Conservation (phyloP, 2,329 filamentous ascomycete genomes). For the Paraconiothyrium sp. region DNA sequence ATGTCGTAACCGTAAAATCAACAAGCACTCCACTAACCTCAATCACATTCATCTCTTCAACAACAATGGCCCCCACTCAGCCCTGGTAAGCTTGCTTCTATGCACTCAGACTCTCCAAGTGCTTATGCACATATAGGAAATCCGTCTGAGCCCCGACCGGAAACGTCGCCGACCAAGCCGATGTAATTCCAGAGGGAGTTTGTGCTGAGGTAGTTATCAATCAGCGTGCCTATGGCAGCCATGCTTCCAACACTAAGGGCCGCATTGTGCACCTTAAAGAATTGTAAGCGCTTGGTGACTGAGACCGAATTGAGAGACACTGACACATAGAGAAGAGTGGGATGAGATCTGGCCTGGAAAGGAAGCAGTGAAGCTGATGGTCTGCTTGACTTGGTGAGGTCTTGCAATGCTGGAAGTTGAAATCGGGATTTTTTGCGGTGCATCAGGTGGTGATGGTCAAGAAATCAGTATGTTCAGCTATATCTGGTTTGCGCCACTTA, state of each 20-base stretch:
- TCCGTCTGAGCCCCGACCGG: conserved; percentile 20
- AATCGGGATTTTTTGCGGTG: no score
- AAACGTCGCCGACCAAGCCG: conserved; percentile 18
- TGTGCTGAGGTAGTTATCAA: conserved; percentile 21
- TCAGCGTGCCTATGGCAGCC: conserved; percentile 22
- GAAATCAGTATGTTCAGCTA: background rate
- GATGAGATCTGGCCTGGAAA: background rate
- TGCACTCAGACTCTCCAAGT: conserved; percentile 42
- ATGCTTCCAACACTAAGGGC: conserved; percentile 25
- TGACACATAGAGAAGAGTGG: background rate
- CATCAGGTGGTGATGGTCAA: no score
- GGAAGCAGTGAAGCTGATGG: no score
- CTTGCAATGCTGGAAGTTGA: no score
- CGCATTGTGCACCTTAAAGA: conserved; percentile 18
- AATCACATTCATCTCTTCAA: background rate
- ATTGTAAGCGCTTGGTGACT: conserved; percentile 4
- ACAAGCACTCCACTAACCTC: background rate
- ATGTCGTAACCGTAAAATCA: conserved; percentile 6
- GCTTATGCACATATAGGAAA: conserved; percentile 24
- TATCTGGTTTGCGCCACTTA: background rate
- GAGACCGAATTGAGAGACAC: background rate
- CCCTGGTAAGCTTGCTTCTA: conserved; percentile 47
- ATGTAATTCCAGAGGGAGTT: conserved; percentile 18
- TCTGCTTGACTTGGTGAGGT: no score
- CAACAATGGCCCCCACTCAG: conserved; percentile 59